Percentiles rank a stretch among this genome's conserved stretches.
These are phyloP conservation scores for Turnera subulata DNA, from an alignment of 345 rosid species.

Conservation along the genomic window DNA sequence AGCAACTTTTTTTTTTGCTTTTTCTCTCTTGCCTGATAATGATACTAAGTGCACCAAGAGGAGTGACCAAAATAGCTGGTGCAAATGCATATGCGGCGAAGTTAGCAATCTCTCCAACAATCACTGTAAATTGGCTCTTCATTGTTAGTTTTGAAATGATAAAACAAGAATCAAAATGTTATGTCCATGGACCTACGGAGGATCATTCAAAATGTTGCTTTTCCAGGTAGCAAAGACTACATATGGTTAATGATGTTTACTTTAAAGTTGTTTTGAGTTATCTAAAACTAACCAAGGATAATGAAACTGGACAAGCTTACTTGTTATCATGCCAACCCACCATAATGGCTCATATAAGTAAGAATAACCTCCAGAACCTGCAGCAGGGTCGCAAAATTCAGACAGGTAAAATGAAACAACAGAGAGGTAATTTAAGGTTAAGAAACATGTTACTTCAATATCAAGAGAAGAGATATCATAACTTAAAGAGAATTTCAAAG, in stretches of 20 bases:
- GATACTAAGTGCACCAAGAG: constrained; percentile 27
- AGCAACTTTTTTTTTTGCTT: no score
- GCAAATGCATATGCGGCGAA: constrained; percentile 31
- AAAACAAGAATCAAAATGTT: no score
- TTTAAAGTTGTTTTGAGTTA: background rate
- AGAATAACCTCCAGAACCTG: constrained; percentile 26
- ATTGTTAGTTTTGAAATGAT: no score
- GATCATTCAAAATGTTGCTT: no score
- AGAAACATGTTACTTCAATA: background rate
- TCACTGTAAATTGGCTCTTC: constrained; percentile 17
- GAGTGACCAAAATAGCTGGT: constrained; percentile 29
- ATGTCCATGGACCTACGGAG: no score
- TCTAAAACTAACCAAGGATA: background rate
- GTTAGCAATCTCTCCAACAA: constrained; percentile 26
- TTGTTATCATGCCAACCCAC: constrained; percentile 28
- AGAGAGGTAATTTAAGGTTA: no score
- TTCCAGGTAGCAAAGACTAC: no score
- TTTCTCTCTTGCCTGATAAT: constrained; percentile 23
- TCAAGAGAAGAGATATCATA: no score
- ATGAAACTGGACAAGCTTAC: background rate
- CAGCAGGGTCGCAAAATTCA: constrained; percentile 4
- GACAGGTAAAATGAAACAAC: background rate
- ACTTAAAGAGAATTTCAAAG: no score
- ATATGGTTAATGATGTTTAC: background rate
- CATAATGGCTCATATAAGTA: constrained; percentile 25